Evolutionary conservation across 192 early-diverging fungal species (phyloP).

Genomic region (Kappamyces sp.): DNA sequence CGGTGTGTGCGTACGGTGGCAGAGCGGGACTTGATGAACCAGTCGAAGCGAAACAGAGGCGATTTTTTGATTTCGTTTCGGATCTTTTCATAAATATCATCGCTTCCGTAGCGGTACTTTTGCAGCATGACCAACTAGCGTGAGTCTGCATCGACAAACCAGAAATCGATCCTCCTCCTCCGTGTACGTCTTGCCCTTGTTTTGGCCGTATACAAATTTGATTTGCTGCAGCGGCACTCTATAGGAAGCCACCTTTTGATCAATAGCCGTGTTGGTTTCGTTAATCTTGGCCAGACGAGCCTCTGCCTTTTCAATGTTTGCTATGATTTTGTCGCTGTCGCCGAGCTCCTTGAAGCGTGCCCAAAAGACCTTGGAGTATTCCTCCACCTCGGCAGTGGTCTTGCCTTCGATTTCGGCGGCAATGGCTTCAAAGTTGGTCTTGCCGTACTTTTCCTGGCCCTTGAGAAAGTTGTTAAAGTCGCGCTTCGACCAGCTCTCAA

Average conservation of each 20-base stretch:
- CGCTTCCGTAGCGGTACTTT: slow-evolving; percentile 79
- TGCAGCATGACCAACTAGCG: slow-evolving; percentile 73
- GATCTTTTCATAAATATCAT: slow-evolving; percentile 92
- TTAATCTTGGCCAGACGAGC: slow-evolving; percentile 66
- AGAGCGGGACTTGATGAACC: slow-evolving; percentile 95
- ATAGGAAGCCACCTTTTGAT: slow-evolving; percentile 67
- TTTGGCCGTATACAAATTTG: slow-evolving; percentile 80
- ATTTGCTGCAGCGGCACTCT: slow-evolving; percentile 82
- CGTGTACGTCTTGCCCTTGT: slow-evolving; percentile 83
- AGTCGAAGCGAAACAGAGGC: slow-evolving; percentile 90
- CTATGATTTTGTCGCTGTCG: slow-evolving; percentile 80
- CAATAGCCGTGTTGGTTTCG: slow-evolving; percentile 77
- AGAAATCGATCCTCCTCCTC: slow-evolving; percentile 98
- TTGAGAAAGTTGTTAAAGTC: slow-evolving; percentile 86
- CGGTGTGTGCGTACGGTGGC: slow-evolving; percentile 29
- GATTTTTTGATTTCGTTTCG: slow-evolving; percentile 75
- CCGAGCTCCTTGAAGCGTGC: slow-evolving; percentile 77
- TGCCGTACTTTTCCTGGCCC: slow-evolving; percentile 79
- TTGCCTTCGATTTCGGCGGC: slow-evolving; percentile 89
- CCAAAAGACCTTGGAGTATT: slow-evolving; percentile 86
- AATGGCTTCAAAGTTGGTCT: slow-evolving; percentile 66
- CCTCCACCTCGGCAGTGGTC: slow-evolving; percentile 73
- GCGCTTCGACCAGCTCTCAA: slow-evolving; percentile 82
- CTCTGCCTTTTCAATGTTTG: slow-evolving; percentile 87
- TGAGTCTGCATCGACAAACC: slow-evolving; percentile 23